Percentiles rank a stretch among this genome's conserved stretches.
Evolutionary conservation across 371 early-diverging fungal genomes (phyloP).

Genomic region (Antonospora locustae): DNA sequence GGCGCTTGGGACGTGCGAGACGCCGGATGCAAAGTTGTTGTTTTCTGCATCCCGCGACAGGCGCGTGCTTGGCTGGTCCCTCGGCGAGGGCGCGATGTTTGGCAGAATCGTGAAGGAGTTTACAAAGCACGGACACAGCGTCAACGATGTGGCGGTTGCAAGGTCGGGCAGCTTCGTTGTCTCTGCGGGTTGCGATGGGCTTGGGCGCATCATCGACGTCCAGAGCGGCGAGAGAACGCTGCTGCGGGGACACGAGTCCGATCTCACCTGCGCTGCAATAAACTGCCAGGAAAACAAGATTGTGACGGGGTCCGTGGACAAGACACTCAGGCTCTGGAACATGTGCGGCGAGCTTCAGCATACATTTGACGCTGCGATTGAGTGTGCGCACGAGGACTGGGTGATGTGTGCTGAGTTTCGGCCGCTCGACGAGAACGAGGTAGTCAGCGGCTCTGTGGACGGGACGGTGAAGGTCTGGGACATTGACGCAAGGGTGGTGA

Average conservation of each 20-base stretch:
- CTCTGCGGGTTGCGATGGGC: slow-evolving; percentile 42
- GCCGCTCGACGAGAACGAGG: slow-evolving; percentile 29
- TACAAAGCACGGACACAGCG: slow-evolving; percentile 28
- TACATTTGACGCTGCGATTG: slow-evolving; percentile 12
- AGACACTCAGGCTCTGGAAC: slow-evolving; percentile 50
- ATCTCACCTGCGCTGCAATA: slow-evolving; percentile 31
- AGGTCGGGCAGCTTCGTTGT: slow-evolving; percentile 31
- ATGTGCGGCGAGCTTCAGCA: slow-evolving; percentile 34
- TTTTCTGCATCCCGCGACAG: slow-evolving; percentile 47
- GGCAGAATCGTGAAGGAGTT: slow-evolving; percentile 31
- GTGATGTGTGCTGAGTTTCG: slow-evolving; percentile 42
- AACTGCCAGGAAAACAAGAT: slow-evolving; percentile 42
- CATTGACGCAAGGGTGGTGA: slow-evolving; percentile 26
- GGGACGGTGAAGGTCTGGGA: slow-evolving; percentile 52
- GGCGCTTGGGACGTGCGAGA: slow-evolving; percentile 27
- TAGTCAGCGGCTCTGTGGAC: slow-evolving; percentile 45
- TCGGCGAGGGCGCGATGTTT: slow-evolving; percentile 24
- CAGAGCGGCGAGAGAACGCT: slow-evolving; percentile 7
- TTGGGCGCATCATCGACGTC: slow-evolving; percentile 32
- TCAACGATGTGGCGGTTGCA: slow-evolving; percentile 31
- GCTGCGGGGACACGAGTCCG: slow-evolving; percentile 29
- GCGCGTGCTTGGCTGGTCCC: slow-evolving; percentile 31
- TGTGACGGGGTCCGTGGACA: slow-evolving; percentile 44
- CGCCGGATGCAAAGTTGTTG: slow-evolving; percentile 14
- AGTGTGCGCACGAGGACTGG: slow-evolving; percentile 26